A percentile compares a stretch with the other conserved stretches of the same genome.
These are phyloP conservation scores for Coniochaeta hoffmannii DNA, from an alignment of 2,329 filamentous ascomycete species.

Conservation along the genomic window DNA sequence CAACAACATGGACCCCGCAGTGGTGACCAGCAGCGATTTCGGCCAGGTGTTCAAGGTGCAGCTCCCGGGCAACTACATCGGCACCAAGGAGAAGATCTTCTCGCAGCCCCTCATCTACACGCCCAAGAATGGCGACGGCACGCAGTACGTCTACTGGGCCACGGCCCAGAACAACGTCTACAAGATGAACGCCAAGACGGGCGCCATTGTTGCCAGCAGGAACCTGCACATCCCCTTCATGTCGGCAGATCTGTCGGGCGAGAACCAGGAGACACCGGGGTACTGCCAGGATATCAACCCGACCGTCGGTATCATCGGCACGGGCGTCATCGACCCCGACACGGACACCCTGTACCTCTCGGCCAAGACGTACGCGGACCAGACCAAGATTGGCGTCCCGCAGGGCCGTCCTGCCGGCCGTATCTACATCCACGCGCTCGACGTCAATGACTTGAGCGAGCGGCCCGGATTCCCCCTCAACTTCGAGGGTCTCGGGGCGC, in stretches of 20 bases:
- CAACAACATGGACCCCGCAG: constrained; percentile 57
- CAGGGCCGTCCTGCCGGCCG: constrained; percentile 33
- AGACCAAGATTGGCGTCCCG: constrained; percentile 20
- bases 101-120: constrained; percentile 43
- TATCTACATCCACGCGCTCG: constrained; percentile 36
- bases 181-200: constrained; percentile 39
- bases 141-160: constrained; percentile 40
- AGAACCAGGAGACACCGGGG: background rate
- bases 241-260: constrained; percentile 32
- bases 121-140: constrained; percentile 14
- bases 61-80: constrained; percentile 45
- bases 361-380: constrained; percentile 38
- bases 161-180: constrained; percentile 45
- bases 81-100: constrained; percentile 42
- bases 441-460: constrained; percentile 34
- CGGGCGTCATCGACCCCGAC: constrained; percentile 41
- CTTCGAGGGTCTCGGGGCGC: constrained; percentile 33
- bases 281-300: constrained; percentile 35
- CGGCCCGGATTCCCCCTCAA: constrained; percentile 31
- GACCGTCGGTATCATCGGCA: constrained; percentile 37
- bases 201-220: constrained; percentile 29
- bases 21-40: constrained; percentile 48
- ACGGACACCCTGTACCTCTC: constrained; percentile 42
- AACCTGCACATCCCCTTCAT: constrained; percentile 31
- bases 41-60: constrained; percentile 44